Evolutionary conservation across 1,139 yeast genomes (phyloP), one percentile per base, ranked within the genome.

Genomic region (Suhomyces chickasaworum): DNA sequence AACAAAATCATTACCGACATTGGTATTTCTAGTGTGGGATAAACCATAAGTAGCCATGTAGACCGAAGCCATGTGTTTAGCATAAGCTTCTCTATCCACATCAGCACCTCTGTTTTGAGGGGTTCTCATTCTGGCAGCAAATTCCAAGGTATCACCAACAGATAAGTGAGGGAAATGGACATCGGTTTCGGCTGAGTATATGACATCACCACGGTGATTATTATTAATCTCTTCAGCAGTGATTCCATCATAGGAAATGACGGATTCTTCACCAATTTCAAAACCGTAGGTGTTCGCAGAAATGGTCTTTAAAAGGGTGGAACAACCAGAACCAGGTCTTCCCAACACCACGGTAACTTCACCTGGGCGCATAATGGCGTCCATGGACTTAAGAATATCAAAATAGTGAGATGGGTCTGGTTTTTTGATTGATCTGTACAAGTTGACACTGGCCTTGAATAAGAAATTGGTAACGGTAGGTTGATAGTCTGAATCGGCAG

Each of bases 321-420:
- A 78, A 65, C 95, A 88, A 48, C 96, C 96, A 22, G 91, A 81
- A 59, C 95, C 95, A 0, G 95, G 95, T 62, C 91, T 79, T 37
- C 95, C 95, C 34, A 86, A 67, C 1, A 86, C 95, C 41, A 87
- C 89, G 4, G 88, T 78, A 45, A 87, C 71, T 56, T 86, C 88
- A 45, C 95, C 91, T 0, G 93, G 86, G 37, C 72, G 69, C 52
- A 84, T 70, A 6, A 83, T 57, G 22, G 86, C 91, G 53, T 85
- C 88, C 83, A 85, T 82, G 18, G 84, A 73, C 57, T 81, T 78
- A 55, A 84, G 66, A 50, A 86, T 86, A 49, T 84, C 83, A 43
- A 74, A 82, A 51, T 55, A 56, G 50, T 47, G 63, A 35, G 57
- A 60, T 39, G 54, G 59, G 50, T 53, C 66, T 35, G 50, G 53